Evolutionary conservation across 2,329 filamentous ascomycete genomes (phyloP), one percentile per base, ranked within the genome.

Genomic region (Periconia sp.): DNA sequence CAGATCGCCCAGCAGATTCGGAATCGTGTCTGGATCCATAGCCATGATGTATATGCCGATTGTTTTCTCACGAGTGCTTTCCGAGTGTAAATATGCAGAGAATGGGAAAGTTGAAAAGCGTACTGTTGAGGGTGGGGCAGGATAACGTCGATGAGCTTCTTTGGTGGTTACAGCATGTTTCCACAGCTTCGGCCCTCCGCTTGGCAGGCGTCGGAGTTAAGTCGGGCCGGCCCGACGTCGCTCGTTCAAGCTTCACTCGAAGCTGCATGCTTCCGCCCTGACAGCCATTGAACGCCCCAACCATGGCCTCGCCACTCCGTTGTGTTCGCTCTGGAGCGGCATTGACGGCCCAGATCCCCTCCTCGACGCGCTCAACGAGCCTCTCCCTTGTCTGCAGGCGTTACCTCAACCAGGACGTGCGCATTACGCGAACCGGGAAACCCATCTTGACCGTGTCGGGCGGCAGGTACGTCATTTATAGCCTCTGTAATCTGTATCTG

Each of bases 401-500:
- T 42, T 53, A 57, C 50, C 50, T 69, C 56, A 66, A 84, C 52
- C 88, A 90, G 69, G 94, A 99, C 78, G 82, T 99, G 66, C 80
- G 88, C 65, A 96, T 99, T 68, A 95, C 92, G 50, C 83, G 94
- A 65, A 99, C 94, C 45, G 94, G 94, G 73, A 96, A 96, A 80
- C 92, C 94, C 50, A 92, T 97, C 63, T 77, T 97, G 67, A 87
- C 91, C 65, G 79, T 87, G 43, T 85, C 92, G 68, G 92, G 92
- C 75, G 94, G 94, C 78, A 86, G 92, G 89, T 95, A 75, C 75
- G 84, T 71, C 17, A 19, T 28, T 16, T 40, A 40, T 59, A 31
- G 61, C 73, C 58, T 72, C n/a, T n/a, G n/a, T n/a, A n/a, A n/a
- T 54, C 15, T 12, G 33, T 21, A 19, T 23, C 8, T 15, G 37